Evolutionary conservation across 2,329 filamentous ascomycete species (phyloP).

Genomic region (Esteya vermicola): DNA sequence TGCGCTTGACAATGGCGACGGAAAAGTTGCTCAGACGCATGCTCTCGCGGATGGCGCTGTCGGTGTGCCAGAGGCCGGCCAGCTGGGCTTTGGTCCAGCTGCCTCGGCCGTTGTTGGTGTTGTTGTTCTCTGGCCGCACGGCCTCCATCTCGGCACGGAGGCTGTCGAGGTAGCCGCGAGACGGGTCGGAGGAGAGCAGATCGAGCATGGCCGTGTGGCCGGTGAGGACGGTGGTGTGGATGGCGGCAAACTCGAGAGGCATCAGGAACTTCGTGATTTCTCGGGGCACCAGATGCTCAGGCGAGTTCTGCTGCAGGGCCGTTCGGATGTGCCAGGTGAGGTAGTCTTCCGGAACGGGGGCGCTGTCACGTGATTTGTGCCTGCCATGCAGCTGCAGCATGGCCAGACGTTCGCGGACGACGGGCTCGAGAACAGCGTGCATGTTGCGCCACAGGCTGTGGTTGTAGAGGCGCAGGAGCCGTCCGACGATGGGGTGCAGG

Average conservation of each 20-base stretch:
- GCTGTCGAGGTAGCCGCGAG: slow-evolving; percentile 19
- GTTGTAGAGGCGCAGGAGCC: slow-evolving; percentile 28
- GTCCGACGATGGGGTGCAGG: slow-evolving; percentile 34
- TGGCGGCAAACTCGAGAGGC: slow-evolving; percentile 42
- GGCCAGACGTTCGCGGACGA: slow-evolving; percentile 35
- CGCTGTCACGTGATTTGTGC: too few species aligned
- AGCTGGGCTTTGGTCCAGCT: slow-evolving; percentile 32
- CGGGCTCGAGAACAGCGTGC: slow-evolving; percentile 25
- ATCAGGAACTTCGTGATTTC: slow-evolving; percentile 36
- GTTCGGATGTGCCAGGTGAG: slow-evolving; percentile 42
- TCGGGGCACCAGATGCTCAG: slow-evolving; percentile 28
- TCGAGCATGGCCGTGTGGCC: slow-evolving; percentile 32
- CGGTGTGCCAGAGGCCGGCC: slow-evolving; percentile 26
- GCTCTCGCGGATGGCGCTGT: slow-evolving; percentile 39
- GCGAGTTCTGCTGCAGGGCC: slow-evolving; percentile 27
- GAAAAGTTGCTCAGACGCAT: slow-evolving; percentile 33
- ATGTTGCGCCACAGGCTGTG: slow-evolving; percentile 30
- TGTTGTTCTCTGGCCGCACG: slow-evolving; percentile 14
- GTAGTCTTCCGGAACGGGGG: slow-evolving; percentile 38
- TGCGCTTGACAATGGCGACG: slow-evolving; percentile 29
- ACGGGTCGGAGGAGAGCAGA: slow-evolving; percentile 24
- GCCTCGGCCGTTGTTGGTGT: too few species aligned
- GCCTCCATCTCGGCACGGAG: slow-evolving; percentile 28
- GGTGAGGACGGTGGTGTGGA: slow-evolving; percentile 42
- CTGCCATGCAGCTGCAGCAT: too few species aligned